Evolutionary conservation across 108 stramenopile genomes (phyloP), one percentile per base, ranked within the genome.

Genomic region (Cyclotella atomus): DNA sequence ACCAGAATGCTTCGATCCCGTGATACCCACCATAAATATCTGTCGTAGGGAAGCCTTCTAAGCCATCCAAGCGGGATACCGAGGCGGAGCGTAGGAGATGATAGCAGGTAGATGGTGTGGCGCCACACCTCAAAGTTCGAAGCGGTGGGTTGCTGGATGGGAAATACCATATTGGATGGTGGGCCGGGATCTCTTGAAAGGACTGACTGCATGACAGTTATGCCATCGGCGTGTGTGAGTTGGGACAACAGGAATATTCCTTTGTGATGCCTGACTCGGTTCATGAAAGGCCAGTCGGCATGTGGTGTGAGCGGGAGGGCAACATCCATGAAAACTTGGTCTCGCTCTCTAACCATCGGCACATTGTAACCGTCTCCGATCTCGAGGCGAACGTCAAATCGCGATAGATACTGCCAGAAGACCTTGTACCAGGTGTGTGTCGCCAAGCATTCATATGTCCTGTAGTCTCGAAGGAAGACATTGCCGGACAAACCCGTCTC

Each of bases 401-500:
- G 32, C 15, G 7, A 3, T 7, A 60, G 34, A 21, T 36, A 36
- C 19, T 60, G 34, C 59, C 59, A 60, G 7, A 60, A 36, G 10
- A 60, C 34, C n/a, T 60, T 60, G 34, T 60, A 60, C 59, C 59
- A 60, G 6, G 59, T 36, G 34, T 60, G 59, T 2, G 59, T 36
- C 8, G 59, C 59, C 34, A 60, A 34, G 19, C 32, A 36, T 3
- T n/a, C 35, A 19, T 36, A 60, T 5, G 2, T 15, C 10, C 3
- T 19, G 59, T 60, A 60, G 19, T 19, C n/a, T 2, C 59, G 32
- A 2, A 60, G 59, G 20, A 60, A 38, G 35, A 60, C 17, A 34
- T 60, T 60, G 35, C 34, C 59, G 4, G 2, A 17, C 19, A 60
- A 20, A 9, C 59, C 59, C 3, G 35, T 38, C 9, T 60, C 59